phyloP scores from a whole-genome alignment of 805 yeast genomes.

The Yueomyces sp. region DNA sequence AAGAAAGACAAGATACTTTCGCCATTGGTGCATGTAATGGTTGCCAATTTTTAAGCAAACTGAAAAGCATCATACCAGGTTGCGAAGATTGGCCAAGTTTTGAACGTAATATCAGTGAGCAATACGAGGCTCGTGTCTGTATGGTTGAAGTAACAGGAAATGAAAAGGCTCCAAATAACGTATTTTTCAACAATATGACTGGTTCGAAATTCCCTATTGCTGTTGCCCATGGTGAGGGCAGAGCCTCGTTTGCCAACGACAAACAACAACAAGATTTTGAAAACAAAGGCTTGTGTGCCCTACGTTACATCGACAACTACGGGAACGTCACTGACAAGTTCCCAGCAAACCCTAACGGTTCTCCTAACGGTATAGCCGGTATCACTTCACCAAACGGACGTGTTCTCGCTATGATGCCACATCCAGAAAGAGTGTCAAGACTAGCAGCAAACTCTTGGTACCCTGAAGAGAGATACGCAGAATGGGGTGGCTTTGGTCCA shows the following conservation, averaged over 20 bases:
- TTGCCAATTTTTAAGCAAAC: conserved; percentile 86
- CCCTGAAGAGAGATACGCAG: conserved; percentile 44
- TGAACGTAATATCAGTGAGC: conserved; percentile 83
- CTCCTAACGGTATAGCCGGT: conserved; percentile 89
- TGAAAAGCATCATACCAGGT: conserved; percentile 77
- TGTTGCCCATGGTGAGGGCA: conserved; percentile 98
- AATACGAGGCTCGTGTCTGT: conserved; percentile 88
- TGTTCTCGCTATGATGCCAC: conserved; percentile 98
- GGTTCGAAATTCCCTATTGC: conserved; percentile 94
- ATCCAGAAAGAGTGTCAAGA: conserved; percentile 90
- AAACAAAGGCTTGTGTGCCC: conserved; percentile 41
- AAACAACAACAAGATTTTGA: conserved; percentile 37
- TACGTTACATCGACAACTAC: conserved; percentile 82
- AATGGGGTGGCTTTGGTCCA: conserved; percentile 82
- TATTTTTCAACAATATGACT: conserved; percentile 80
- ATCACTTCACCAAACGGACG: conserved; percentile 82
- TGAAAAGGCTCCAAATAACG: conserved; percentile 33
- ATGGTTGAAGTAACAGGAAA: conserved; percentile 69
- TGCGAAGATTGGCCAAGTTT: conserved; percentile 87
- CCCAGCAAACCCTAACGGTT: conserved; percentile 95
- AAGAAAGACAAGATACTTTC: conserved; percentile 79
- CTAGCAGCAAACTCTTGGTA: conserved; percentile 85
- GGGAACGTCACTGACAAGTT: conserved; percentile 71
- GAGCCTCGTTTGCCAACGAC: conserved; percentile 52
- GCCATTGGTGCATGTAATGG: conserved; percentile 99